Base-by-base conservation (phyloP, 1,139 yeast genomes). In the Scheffersomyces segobiensis region DNA sequence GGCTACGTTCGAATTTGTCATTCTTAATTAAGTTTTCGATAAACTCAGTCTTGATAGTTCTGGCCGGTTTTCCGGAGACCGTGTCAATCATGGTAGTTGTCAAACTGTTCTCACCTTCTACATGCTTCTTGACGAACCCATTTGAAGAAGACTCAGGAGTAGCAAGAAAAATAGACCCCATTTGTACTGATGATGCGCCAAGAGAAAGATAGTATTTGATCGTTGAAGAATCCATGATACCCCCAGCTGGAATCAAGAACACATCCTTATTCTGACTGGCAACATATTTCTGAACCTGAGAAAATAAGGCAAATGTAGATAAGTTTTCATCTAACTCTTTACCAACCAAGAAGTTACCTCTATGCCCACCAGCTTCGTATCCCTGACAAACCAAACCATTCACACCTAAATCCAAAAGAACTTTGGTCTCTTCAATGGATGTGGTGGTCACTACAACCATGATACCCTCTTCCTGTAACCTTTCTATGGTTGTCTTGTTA, bases 291-390 rank as follows among this genome's bases (percentile, higher is more conserved):
- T 66, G 64, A 2, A 76, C 72, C 54, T 63, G 67, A 3, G 59
- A 57, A 52, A 78, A 76, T 52, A 81, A 68, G 0, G 74, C 72
- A 52, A 60, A 63, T 0, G 84, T 79, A 5, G 76, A 65, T 53
- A 81, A 66, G 42, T 72, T 67, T 50, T 73, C 78, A 61, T 81
- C 85, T 2, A 63, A 53, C 7, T 56, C 56, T 20, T 63, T 65
- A 18, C 63, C 65, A 2, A 62, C 62, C 10, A 74, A 60, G 58
- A 77, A 82, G 61, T 76, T 77, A 1, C 87, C 87, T 49, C 87
- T 66, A 63, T 83, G 87, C 0, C 87, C 87, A 51, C 87, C 87
- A 2, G 87, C 87, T 64, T 82, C 86, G 65, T 73, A 77, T 0
- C 87, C 86, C 67, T 83, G 87, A 47, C 77, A 69, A 3, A 80